A percentile compares a stretch with the other conserved stretches of the same genome.
These are phyloP conservation scores for Populus pruinosa DNA, from an alignment of 345 rosid species.

Conservation along the genomic window DNA sequence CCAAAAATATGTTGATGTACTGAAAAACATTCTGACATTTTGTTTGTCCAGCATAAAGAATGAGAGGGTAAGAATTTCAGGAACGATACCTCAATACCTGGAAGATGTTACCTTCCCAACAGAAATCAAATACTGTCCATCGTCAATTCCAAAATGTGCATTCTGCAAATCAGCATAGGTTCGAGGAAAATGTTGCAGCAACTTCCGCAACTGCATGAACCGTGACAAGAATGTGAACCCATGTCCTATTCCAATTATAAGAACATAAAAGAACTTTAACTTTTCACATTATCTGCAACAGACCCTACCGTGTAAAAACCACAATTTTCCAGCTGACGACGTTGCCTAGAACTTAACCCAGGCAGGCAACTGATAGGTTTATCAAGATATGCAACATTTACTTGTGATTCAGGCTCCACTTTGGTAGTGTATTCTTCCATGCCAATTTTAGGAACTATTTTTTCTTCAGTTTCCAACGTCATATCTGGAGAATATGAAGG, in stretches of 20 bases:
- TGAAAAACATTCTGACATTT: background rate
- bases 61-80: background rate
- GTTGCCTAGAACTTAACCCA: constrained; percentile 65
- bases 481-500: constrained; percentile 23
- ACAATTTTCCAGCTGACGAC: constrained; percentile 53
- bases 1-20: background rate
- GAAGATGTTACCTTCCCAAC: constrained; percentile 76
- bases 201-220: constrained; percentile 59
- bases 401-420: constrained; percentile 15
- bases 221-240: constrained; percentile 17
- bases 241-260: constrained; percentile 12
- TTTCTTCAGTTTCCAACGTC: constrained; percentile 35
- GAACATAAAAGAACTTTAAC: background rate
- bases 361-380: constrained; percentile 49
- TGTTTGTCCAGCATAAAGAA: background rate
- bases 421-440: constrained; percentile 18
- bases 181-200: constrained; percentile 89
- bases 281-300: constrained; percentile 11
- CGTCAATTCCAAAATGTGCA: constrained; percentile 65
- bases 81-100: constrained; percentile 41
- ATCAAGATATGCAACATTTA: constrained; percentile 43
- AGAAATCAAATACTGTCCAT: constrained; percentile 87
- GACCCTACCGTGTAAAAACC: constrained; percentile 80
- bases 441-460: constrained; percentile 20
- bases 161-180: constrained; percentile 90